A percentile compares a stretch with the other conserved stretches of the same genome.
Evolutionary conservation across 495 filamentous ascomycete genomes (phyloP).

Genomic region (Tuber aestivum): DNA sequence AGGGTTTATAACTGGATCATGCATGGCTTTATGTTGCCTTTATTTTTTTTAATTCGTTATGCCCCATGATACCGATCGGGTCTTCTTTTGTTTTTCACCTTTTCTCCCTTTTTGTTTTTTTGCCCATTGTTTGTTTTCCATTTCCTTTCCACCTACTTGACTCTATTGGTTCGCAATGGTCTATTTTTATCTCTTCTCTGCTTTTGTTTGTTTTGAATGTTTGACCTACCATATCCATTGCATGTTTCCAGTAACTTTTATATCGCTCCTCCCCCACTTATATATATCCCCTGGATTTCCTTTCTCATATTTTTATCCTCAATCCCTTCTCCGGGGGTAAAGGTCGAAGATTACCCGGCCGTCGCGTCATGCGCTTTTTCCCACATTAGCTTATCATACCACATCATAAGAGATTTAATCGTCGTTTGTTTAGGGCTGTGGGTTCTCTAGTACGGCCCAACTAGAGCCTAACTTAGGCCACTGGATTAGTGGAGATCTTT

Average conservation of each 20-base stretch:
- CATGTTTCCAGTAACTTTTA: background rate
- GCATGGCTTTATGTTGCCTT: slow-evolving; percentile 38
- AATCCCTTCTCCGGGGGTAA: background rate
- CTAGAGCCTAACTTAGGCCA: background rate
- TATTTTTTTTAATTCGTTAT: slow-evolving; percentile 28
- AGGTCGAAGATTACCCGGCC: background rate
- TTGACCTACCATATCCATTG: background rate
- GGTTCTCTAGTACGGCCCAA: background rate
- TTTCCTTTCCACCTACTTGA: slow-evolving; percentile 5
- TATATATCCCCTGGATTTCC: background rate
- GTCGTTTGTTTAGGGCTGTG: background rate
- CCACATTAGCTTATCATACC: background rate
- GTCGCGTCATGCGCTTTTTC: background rate
- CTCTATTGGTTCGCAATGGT: too few species aligned
- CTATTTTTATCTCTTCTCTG: background rate
- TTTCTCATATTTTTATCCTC: background rate
- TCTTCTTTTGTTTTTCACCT: slow-evolving; percentile 15
- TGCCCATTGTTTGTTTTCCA: background rate
- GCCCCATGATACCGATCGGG: slow-evolving; percentile 15
- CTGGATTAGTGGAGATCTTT: background rate
- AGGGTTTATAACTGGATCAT: slow-evolving; percentile 38
- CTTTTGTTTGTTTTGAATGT: background rate
- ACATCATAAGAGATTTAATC: background rate
- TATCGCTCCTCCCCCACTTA: background rate
- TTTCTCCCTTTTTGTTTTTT: background rate